These are phyloP conservation scores for Lepiota brunneoincarnata DNA, from an alignment of 768 basidiomycete species.

Conservation along the genomic window DNA sequence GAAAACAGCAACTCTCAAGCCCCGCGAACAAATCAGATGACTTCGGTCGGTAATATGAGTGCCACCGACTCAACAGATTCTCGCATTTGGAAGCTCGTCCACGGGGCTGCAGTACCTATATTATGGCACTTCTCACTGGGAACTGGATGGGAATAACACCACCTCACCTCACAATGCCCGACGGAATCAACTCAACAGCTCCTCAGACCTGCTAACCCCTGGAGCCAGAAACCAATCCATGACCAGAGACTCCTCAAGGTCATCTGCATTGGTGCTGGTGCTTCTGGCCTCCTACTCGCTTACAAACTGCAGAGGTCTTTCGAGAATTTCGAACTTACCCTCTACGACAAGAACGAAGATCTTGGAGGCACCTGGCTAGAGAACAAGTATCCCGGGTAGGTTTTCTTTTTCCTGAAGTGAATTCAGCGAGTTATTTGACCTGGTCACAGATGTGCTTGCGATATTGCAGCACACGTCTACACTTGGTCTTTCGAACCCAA, in stretches of 20 bases:
- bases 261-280: constrained; percentile 33
- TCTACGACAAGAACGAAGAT: constrained; percentile 33
- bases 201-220: not conserved
- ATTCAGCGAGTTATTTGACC: not conserved
- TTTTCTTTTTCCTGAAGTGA: not conserved
- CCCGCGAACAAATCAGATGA: too few relatives aligned
- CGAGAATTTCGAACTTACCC: constrained; percentile 25
- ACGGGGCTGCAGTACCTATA: too few relatives aligned
- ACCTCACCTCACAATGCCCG: not conserved
- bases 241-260: constrained; percentile 25
- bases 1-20: too few relatives aligned
- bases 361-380: constrained; percentile 33
- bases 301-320: constrained; percentile 36
- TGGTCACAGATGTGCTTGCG: constrained; percentile 27
- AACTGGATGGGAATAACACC: not conserved
- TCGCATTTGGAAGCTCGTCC: too few relatives aligned
- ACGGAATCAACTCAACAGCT: not conserved
- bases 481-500: constrained; percentile 32
- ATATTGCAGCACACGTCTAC: constrained; percentile 30
- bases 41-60: too few relatives aligned
- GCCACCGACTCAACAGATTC: too few relatives aligned
- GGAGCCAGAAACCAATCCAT: constrained; percentile 23
- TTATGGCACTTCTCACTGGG: not conserved
- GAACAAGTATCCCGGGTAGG: constrained; percentile 34
- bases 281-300: constrained; percentile 29